Base-by-base conservation (phyloP, 306 rosid species). In the Prunus campanulata region DNA sequence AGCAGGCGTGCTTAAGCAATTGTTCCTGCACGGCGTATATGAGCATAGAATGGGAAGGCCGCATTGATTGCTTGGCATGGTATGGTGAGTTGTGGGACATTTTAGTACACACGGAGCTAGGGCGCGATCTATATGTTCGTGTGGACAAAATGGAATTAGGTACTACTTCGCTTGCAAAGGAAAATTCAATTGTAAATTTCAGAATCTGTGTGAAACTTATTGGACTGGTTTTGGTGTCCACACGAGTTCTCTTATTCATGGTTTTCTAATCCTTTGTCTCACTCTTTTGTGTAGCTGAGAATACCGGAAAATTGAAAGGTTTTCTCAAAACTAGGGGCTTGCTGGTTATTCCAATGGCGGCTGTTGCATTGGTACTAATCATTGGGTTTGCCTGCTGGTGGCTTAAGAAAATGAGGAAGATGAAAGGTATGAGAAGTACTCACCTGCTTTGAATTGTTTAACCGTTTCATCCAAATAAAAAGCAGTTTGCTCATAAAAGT, bases 11-110 rank as follows among this genome's bases (percentile, higher is more conserved):
- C 70, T 56, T 82, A 74, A 74, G 70, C 66, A 79, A 85, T 67
- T 90, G 93, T 65, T 82, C 87, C 1, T 91, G 97, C 52, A 68
- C 2, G 6, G 93, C 95, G 0, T 91, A 83, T 80, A 30, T 83
- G 10, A 71, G 15, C 71, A 57, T 70, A 2, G 74, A 74, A 79
- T 70, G 68, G 59, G 83, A 74, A 13, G 72, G 50, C 44, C 15
- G 49, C 2, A 77, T 70, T 32, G 87, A 91, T 25, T 90, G 90
- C 63, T 22, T 84, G 51, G 70, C 79, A 5, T 90, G 90, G 90
- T 19, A 78, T 44, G 95, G 83, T 0, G 77, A 81, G 0, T 74
- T 88, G 88, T 61, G 78, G 3, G 91, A 91, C 29, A 79, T 78
- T 8, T 70, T 90, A 46, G 70, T 69, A 1, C 84, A 48, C 51